Base-by-base conservation (phyloP, 2,329 filamentous ascomycete species). In the Fusarium torulosum region DNA sequence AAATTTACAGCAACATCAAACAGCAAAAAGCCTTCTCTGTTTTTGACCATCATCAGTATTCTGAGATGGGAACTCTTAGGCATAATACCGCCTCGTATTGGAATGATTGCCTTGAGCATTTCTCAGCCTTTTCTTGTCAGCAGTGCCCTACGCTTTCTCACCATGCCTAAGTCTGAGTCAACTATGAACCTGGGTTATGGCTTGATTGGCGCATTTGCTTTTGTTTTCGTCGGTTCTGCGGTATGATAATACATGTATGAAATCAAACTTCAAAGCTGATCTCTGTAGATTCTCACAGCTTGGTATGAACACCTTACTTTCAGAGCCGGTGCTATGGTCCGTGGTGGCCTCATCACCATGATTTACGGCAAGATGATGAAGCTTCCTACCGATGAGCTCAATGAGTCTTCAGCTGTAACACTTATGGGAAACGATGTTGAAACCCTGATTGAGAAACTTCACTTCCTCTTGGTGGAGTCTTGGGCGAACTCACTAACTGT, bases 301-400 rank as follows among this genome's bases (percentile, higher is more conserved):
- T 78, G 77, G 70, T 77, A 76, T 44, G 75, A 78, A 33, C 75
- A 79, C 25, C 54, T 76, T 9, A 72, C 72, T 3, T 78, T 74
- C 29, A 67, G 76, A 6, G 74, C 68, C 3, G 68, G 69, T 3
- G 72, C 74, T 10, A 75, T 76, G 72, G 69, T 76, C 2, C 71
- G 76, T 7, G 75, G 75, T 11, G 74, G 73, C 8, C 54, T 77
- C 7, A 77, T 77, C 38, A 66, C 72, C 4, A 49, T 76, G 21
- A 66, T 77, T 42, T 77, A 77, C 13, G 42, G 69, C 44, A 77
- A 77, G 38, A 69, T 76, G 59, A 56, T 76, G 54, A 74, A 53
- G 21, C 63, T 78, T 11, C 72, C 74, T 1, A 71, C 66, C 1
- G 55, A 69, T 9, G 62, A 74, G 3, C 53, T 78, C 9, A 67